Evolutionary conservation across 805 yeast genomes (phyloP), one percentile per base, ranked within the genome.

Genomic region (Zygoascus biomembranicola): DNA sequence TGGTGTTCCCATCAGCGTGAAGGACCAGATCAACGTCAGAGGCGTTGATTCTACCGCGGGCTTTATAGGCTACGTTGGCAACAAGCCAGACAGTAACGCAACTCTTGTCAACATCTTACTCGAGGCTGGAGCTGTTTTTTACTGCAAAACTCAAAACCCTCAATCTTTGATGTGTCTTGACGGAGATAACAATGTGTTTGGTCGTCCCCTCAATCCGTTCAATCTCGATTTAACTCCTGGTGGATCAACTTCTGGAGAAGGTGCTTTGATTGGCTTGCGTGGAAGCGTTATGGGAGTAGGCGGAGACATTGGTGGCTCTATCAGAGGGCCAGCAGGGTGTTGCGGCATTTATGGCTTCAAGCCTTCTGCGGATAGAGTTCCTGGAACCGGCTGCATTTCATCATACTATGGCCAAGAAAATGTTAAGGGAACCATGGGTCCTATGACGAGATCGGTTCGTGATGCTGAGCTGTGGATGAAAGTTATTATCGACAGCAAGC

Each of bases 401-500:
- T 23, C 28, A 3, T 23, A 51, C 32, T 73, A 78, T 35, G 87
- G 87, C 46, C 85, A 81, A 65, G 89, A 84, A 64, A 74, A 84
- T 35, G 80, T 85, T 53, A 76, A 74, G 41, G 80, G 84, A 8
- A 83, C 81, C 26, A 74, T 76, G 47, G 90, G 90, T 19, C 90
- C 90, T 43, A 65, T 85, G 69, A 74, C 86, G 3, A 74, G 83
- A 59, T 68, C 78, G 2, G 70, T 81, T 47, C 84, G 80, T 5
- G 90, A 84, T 67, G 67, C 85, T 56, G 88, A 84, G 14, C 69
- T 79, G 52, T 82, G 81, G 72, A 84, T 84, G 88, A 74, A 78
- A 55, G 32, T 49, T 14, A 42, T 52, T 23, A 43, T 59, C 5
- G 59, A 37, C 19, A 45, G 47, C 20, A 49, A 59, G 51, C 59